Percentiles rank a stretch among this genome's conserved stretches.
Evolutionary conservation across 805 yeast genomes (phyloP).

Genomic region (Myxozyma neglecta): DNA sequence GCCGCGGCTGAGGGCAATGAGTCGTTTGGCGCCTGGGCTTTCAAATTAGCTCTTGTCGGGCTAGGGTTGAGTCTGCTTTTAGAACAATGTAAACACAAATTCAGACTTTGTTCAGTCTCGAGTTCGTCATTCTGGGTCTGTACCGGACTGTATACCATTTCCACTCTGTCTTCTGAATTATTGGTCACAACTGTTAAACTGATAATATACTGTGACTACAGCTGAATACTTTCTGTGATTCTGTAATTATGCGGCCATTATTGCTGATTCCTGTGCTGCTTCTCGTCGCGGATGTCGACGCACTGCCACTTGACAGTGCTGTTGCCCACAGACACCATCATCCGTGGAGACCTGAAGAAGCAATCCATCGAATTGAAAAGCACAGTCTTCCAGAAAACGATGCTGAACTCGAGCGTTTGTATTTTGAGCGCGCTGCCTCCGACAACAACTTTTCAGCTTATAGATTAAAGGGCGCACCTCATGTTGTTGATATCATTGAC

Average conservation of each 20-base stretch:
- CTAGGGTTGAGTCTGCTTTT: too few relatives aligned
- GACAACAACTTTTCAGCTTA: not conserved
- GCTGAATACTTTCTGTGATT: not conserved
- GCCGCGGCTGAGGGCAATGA: too few relatives aligned
- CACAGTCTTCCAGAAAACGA: conserved; percentile 9
- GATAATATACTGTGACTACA: not conserved
- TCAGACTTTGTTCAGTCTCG: too few relatives aligned
- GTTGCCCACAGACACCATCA: not conserved
- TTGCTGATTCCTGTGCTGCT: not conserved
- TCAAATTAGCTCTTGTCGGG: too few relatives aligned
- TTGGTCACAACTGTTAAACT: not conserved
- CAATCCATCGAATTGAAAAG: not conserved
- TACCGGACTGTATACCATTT: too few relatives aligned
- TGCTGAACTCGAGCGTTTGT: not conserved
- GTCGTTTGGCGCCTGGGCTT: too few relatives aligned
- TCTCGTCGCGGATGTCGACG: not conserved
- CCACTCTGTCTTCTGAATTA: not conserved
- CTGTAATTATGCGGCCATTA: not conserved
- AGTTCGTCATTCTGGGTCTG: too few relatives aligned
- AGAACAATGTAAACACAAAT: too few relatives aligned
- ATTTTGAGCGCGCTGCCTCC: not conserved
- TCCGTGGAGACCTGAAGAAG: not conserved
- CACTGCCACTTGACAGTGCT: not conserved
- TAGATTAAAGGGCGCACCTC: not conserved
- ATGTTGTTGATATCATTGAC: not conserved